Evolutionary conservation across 1,139 yeast species (phyloP).

Genomic region (Sugiyamaella xylanicola): DNA sequence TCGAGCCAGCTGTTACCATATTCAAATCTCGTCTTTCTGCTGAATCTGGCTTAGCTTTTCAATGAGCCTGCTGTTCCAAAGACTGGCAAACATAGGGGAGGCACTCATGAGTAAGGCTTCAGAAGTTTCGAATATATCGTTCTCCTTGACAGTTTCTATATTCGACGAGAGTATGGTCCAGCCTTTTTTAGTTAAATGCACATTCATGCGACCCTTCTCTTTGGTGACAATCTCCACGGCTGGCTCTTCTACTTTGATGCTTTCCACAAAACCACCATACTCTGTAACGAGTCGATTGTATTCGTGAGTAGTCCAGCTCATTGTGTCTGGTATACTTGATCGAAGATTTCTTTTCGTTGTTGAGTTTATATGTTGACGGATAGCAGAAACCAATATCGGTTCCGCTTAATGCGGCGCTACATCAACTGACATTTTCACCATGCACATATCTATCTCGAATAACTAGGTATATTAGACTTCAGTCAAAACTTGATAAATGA

Average conservation of each 20-base stretch:
- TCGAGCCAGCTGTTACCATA: too few species aligned
- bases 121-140: constrained; percentile 12
- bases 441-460: too few species aligned
- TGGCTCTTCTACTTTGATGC: background rate
- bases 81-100: constrained; percentile 4
- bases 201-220: constrained; percentile 1
- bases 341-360: background rate
- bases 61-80: constrained; percentile 7
- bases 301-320: constrained; percentile 6
- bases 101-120: constrained; percentile 16
- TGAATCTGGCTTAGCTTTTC: constrained; percentile 38
- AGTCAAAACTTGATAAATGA: background rate
- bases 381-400: too few species aligned
- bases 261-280: constrained; percentile 5
- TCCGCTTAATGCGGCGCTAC: background rate
- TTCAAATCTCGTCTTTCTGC: background rate
- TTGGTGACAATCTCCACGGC: constrained; percentile 10
- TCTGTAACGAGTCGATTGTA: constrained; percentile 1
- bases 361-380: too few species aligned
- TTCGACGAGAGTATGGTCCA: constrained; percentile 12
- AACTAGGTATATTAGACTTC: too few species aligned
- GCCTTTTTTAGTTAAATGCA: constrained; percentile 9
- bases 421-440: too few species aligned
- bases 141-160: background rate
- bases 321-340: background rate